Percentiles rank a stretch among this genome's conserved stretches.
phyloP scores from a whole-genome alignment of 2,329 filamentous ascomycete species.

The Beauveria australis region DNA sequence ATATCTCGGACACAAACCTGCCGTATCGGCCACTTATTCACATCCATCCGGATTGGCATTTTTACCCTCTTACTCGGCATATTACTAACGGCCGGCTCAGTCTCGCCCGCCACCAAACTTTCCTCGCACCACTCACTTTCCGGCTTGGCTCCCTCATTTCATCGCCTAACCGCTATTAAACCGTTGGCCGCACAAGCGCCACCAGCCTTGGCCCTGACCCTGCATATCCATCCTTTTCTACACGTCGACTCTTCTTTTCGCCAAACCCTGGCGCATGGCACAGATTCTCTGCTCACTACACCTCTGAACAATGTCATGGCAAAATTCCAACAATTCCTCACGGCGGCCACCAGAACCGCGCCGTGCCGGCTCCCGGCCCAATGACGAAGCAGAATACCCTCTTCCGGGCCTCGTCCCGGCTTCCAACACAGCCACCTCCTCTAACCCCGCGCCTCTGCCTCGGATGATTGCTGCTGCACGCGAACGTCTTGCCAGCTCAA shows the following conservation, averaged over 20 bases:
- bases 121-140: neutral
- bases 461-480: neutral
- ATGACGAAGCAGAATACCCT: neutral
- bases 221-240: neutral
- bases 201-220: neutral
- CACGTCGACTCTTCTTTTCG: neutral
- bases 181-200: neutral
- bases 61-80: neutral
- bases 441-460: neutral
- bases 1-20: neutral
- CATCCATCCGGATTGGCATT: neutral
- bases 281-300: neutral
- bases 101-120: neutral
- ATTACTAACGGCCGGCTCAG: neutral
- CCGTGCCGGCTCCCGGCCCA: neutral
- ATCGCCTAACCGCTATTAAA: neutral
- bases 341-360: neutral
- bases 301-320: constrained; percentile 3
- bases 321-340: neutral
- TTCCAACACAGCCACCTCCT: neutral
- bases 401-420: neutral
- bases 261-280: neutral
- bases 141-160: neutral
- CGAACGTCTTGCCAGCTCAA: neutral
- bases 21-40: neutral